Evolutionary conservation across 75 land plant species (phyloP), one percentile per base, ranked within the genome.

Genomic region (Pinus albicaulis): DNA sequence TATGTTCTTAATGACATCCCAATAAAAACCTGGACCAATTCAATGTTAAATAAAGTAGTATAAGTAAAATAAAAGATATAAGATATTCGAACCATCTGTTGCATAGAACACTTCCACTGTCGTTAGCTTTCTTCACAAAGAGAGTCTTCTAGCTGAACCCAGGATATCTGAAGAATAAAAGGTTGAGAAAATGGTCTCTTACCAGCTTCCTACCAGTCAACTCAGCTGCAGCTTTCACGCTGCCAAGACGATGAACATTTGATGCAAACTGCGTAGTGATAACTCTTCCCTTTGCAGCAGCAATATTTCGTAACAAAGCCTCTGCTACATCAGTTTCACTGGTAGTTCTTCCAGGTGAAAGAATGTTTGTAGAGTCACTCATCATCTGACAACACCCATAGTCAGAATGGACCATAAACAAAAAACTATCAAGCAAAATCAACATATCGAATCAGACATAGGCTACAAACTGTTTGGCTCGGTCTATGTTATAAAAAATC

Each of bases 251-350:
- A 66, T 86, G 88, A 60, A 86, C 79, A 73, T 86, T 86, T n/a
- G 88, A 86, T 14, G 88, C 88, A 69, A 86, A 86, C 57, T 86
- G 88, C 4, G 88, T 86, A 16, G 88, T 83, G 26, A 86, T 86
- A 59, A 86, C 79, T 56, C 79, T 82, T 3, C 86, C 85, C 74
- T 83, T 86, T 19, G 88, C 82, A 14, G 55, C 77, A 31, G 60
- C 17, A 56, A 86, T 74, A 31, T 76, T 66, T 25, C 78, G 72
- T 82, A 86, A 80, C 52, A 86, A 55, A 22, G 86, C 81, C 70
- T 86, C 74, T 60, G 86, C 82, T 36, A 86, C 88, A 77, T 86
- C 88, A n/a, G 88, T 77, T 73, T 86, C 88, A 57, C 88, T 86
- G 28, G 80, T 84, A 12, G 88, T 86, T 76, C 88, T 76, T 55